Conservation (phyloP, 2,329 filamentous ascomycete genomes). For the Xylariaceae sp. region DNA sequence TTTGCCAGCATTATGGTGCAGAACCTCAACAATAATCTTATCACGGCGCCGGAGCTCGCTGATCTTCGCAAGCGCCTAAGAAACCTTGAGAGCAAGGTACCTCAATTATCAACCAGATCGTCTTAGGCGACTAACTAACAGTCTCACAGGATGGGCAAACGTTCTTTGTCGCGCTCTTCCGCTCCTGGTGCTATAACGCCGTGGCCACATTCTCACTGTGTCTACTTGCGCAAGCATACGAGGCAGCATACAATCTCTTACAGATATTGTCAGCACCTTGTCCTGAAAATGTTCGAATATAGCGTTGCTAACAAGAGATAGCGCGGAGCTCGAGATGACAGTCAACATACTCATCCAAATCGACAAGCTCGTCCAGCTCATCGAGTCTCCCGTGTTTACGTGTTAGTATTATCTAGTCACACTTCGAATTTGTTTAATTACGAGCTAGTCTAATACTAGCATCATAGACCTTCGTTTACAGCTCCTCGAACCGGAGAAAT, state of each 20-base stretch:
- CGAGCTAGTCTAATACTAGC: conserved; percentile 2
- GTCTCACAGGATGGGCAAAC: conserved; percentile 81
- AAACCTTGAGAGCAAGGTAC: conserved; percentile 84
- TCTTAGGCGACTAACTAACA: conserved; percentile 16
- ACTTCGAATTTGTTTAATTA: not conserved
- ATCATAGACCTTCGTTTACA: conserved; percentile 84
- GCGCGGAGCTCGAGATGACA: conserved; percentile 96
- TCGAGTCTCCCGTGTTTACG: conserved; percentile 97
- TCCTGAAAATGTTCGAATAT: not conserved
- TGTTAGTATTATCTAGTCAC: conserved; percentile 63
- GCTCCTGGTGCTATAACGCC: conserved; percentile 98
- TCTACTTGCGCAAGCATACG: conserved; percentile 93
- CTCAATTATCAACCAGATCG: not conserved
- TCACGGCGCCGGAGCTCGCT: conserved; percentile 91
- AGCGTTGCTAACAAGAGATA: conserved; percentile 46
- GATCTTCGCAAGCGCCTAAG: conserved; percentile 88
- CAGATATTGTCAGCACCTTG: conserved; percentile 79
- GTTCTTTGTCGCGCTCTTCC: conserved; percentile 92
- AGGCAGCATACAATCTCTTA: conserved; percentile 94
- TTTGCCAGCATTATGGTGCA: conserved; percentile 99
- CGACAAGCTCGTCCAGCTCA: conserved; percentile 94
- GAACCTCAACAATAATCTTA: conserved; percentile 98
- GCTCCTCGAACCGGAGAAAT: conserved; percentile 91
- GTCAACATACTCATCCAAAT: conserved; percentile 99
- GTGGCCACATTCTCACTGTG: conserved; percentile 97